Percentiles rank a stretch among this genome's conserved stretches.
phyloP scores from a whole-genome alignment of 164 flowering plant species.

The Piper longum region DNA sequence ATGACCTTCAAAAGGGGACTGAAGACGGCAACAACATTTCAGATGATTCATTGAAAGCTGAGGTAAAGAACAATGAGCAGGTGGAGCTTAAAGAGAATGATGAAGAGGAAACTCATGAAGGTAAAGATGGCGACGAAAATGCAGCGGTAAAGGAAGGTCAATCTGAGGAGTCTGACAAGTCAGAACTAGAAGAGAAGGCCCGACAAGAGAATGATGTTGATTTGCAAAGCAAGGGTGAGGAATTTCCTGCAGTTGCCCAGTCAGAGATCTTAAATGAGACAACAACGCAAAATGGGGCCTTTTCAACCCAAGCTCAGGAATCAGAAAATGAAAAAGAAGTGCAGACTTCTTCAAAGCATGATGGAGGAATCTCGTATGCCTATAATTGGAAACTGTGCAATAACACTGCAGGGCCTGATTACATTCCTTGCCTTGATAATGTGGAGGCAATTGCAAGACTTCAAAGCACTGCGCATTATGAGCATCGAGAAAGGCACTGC shows the following conservation, averaged over 20 bases:
- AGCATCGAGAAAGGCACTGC: conserved; percentile 95
- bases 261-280: conserved; percentile 51
- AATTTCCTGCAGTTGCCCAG: conserved; percentile 37
- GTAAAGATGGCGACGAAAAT: conserved; percentile 9
- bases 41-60: conserved; percentile 14
- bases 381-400: conserved; percentile 69
- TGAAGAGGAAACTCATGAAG: conserved; percentile 5
- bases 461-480: conserved; percentile 75
- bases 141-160: conserved; percentile 6
- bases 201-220: conserved; percentile 3
- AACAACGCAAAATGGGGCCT: conserved; percentile 36
- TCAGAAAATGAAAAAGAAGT: conserved; percentile 55
- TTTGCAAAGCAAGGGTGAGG: conserved; percentile 18
- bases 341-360: conserved; percentile 16
- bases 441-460: conserved; percentile 58
- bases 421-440: conserved; percentile 95
- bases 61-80: conserved; percentile 7
- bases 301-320: conserved; percentile 59
- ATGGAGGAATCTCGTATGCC: conserved; percentile 14
- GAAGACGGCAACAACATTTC: conserved; percentile 10
- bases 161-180: conserved; percentile 5
- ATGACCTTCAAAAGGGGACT: conserved; percentile 8
- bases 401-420: conserved; percentile 79
- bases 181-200: neutral
- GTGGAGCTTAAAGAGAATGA: conserved; percentile 2